Evolutionary conservation across 805 yeast genomes (phyloP).

Genomic region (Zygosaccharomyces lentus): DNA sequence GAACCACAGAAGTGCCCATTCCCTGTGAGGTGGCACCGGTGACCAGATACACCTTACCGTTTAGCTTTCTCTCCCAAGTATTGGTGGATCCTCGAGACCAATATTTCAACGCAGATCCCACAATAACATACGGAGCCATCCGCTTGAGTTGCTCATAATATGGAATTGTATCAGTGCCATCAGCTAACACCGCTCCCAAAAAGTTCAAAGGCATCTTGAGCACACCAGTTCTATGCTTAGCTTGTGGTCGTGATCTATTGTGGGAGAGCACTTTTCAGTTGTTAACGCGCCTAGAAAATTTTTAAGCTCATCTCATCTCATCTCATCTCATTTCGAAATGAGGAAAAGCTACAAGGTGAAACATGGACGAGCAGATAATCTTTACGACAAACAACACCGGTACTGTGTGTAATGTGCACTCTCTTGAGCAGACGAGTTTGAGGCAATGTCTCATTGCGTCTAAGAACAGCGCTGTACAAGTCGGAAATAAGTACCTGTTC

Average conservation of each 20-base stretch:
- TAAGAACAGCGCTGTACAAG: conserved; percentile 47
- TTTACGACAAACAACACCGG: conserved; percentile 32
- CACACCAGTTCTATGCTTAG: background rate
- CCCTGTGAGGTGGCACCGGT: conserved; percentile 94
- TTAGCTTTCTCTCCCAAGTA: conserved; percentile 89
- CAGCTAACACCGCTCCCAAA: conserved; percentile 58
- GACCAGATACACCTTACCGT: conserved; percentile 77
- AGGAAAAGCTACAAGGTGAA: background rate
- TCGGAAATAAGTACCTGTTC: conserved; percentile 55
- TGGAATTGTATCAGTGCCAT: conserved; percentile 75
- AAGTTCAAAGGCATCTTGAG: conserved; percentile 77
- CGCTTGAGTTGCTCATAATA: conserved; percentile 57
- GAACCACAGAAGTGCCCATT: conserved; percentile 70
- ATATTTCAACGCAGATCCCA: conserved; percentile 52
- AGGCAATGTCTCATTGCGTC: conserved; percentile 43
- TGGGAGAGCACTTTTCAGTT: background rate
- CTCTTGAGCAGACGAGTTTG: conserved; percentile 30
- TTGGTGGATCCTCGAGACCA: conserved; percentile 77
- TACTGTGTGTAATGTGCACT: conserved; percentile 28
- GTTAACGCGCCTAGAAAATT: conserved; percentile 1
- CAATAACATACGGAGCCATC: conserved; percentile 53
- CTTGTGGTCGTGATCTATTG: background rate
- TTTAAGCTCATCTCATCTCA: conserved; percentile 24
- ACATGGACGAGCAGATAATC: conserved; percentile 31
- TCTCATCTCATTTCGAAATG: conserved; percentile 8